Conservation (phyloP, 148 eudicot species). For the Agrostemma githago region DNA sequence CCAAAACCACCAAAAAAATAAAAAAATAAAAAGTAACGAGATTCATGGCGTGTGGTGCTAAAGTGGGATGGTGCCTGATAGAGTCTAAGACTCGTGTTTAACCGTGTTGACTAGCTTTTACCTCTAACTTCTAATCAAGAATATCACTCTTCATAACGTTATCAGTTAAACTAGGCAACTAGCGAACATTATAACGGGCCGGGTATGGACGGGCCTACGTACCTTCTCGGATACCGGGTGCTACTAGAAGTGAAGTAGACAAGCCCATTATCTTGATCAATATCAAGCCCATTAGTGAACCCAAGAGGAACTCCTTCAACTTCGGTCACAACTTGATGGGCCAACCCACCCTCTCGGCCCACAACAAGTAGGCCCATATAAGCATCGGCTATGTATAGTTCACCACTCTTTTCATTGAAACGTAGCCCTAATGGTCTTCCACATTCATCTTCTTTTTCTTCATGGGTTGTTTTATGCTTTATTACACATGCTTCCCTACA, state of each 20-base stretch:
- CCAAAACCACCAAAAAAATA: no score
- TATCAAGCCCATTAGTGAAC: constrained; percentile 66
- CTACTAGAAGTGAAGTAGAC: constrained; percentile 84
- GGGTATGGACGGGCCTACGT: constrained; percentile 34
- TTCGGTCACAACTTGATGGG: constrained; percentile 37
- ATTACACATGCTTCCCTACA: constrained; percentile 44
- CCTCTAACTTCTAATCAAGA: no score
- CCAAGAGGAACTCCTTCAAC: constrained; percentile 44
- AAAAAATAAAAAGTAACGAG: no score
- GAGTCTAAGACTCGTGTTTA: no score
- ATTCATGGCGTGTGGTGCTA: no score
- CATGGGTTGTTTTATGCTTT: constrained; percentile 29
- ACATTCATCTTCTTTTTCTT: constrained; percentile 54
- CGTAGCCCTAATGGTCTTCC: constrained; percentile 79
- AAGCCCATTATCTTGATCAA: constrained; percentile 46
- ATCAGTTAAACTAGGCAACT: no score
- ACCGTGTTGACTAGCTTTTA: no score
- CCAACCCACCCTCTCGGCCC: constrained; percentile 70
- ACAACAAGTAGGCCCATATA: constrained; percentile 80
- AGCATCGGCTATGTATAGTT: constrained; percentile 76
- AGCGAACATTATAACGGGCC: not conserved
- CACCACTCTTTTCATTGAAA: constrained; percentile 50
- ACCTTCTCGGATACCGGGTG: constrained; percentile 54
- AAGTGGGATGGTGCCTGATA: no score
- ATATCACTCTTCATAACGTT: no score